Base-by-base conservation (phyloP, 2,329 filamentous ascomycete species). In the Fusarium sp. region DNA sequence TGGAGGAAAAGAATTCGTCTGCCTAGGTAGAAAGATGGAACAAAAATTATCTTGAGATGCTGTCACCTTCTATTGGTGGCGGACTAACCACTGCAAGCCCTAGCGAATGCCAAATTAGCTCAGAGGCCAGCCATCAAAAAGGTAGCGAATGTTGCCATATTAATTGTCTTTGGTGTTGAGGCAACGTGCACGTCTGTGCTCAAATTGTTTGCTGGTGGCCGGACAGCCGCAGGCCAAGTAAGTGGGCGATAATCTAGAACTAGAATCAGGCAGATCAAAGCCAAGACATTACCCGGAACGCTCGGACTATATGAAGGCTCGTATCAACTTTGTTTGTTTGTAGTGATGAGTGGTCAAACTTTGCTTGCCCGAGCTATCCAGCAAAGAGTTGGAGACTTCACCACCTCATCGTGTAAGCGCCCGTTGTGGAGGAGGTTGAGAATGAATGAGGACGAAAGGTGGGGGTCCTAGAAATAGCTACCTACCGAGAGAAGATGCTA, bases 81-180 rank as follows among this genome's bases (percentile, higher is more conserved):
- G 57, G 42, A 33, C 35, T 48, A 38, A 44, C 65, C 73, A 74
- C 72, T 73, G 74, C 73, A 75, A 74, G 70, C 60, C 71, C 49
- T 42, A 56, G 61, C 53, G 49, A 49, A 57, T 59, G 61, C 62
- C 54, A 60, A 59, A 41, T 37, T 56, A 56, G 41, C 23, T 30
- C 27, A 35, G 23, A 35, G 30, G 57, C 40, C 40, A 60, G 60
- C 35, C 38, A 56, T 20, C 40, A 37, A 66, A 45, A 35, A 45
- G 15, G 33, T 46, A 33, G 30, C 20, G 37, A 65, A 42, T 30
- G 42, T 27, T 40, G 38, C 13, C 33, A 58, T 30, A 30, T 44
- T 26, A 23, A 35, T 35, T 49, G 60, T 37, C 30, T 49, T 42
- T 67, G 61, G 63, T 66, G 53, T 66, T 67, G 61, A 66, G 63